A percentile compares a stretch with the other conserved stretches of the same genome.
Conservation (phyloP, 495 filamentous ascomycete species). For the Lepidopterella palustris region DNA sequence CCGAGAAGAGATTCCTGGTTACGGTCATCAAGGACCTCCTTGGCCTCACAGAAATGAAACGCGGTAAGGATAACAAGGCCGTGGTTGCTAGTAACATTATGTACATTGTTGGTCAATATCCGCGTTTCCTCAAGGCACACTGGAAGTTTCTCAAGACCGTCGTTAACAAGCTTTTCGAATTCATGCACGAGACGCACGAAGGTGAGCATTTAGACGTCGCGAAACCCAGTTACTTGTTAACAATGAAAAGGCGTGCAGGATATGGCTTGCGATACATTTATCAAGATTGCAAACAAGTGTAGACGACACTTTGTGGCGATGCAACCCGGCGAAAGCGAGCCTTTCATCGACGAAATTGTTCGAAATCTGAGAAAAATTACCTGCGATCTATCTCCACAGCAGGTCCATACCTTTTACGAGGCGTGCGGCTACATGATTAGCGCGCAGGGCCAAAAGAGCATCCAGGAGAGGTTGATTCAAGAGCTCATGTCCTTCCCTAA, state of each 20-base stretch:
- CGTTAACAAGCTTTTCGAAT: conserved; percentile 99
- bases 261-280: conserved; percentile 99
- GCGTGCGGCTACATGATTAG: conserved; percentile 99
- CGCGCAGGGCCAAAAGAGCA: conserved; percentile 85
- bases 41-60: conserved; percentile 97
- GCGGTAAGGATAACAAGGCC: conserved; percentile 98
- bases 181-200: conserved; percentile 99
- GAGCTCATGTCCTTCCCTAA: conserved; percentile 94
- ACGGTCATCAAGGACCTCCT: conserved; percentile 98
- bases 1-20: conserved; percentile 94
- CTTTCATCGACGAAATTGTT: conserved; percentile 99
- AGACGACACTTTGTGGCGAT: conserved; percentile 93
- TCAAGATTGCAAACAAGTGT: conserved; percentile 99
- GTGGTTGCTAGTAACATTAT: conserved; percentile 99
- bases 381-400: conserved; percentile 86
- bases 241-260: conserved; percentile 75
- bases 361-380: conserved; percentile 92
- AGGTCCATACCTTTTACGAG: conserved; percentile 98
- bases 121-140: conserved; percentile 94
- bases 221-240: conserved; percentile 29
- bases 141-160: conserved; percentile 99
- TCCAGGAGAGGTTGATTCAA: conserved; percentile 82
- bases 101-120: conserved; percentile 99
- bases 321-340: conserved; percentile 88
- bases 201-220: conserved; percentile 44